These are phyloP conservation scores for Hura crepitans DNA, from an alignment of 441 rosid genomes.

Conservation along the genomic window DNA sequence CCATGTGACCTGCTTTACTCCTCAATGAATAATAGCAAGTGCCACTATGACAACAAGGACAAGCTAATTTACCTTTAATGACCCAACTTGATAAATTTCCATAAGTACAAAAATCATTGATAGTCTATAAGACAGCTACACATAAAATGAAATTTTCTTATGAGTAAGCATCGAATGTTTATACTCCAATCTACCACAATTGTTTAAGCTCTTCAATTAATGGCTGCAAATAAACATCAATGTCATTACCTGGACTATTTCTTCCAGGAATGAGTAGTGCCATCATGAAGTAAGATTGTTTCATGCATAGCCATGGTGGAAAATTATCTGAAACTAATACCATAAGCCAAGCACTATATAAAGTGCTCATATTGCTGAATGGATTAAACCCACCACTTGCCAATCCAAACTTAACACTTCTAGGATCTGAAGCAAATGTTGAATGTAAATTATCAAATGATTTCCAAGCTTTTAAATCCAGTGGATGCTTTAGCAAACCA, in stretches of 20 bases:
- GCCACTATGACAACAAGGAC: background rate
- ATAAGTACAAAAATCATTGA: background rate
- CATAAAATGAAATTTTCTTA: background rate
- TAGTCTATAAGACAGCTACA: background rate
- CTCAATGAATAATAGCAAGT: slow-evolving; percentile 3
- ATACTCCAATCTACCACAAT: no score
- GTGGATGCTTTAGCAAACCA: background rate
- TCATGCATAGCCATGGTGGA: background rate
- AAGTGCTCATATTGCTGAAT: background rate
- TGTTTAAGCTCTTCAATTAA: no score
- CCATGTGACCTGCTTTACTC: background rate
- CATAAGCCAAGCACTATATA: background rate
- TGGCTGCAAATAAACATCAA: slow-evolving; percentile 4
- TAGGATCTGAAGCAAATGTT: background rate
- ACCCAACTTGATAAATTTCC: background rate
- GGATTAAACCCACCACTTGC: background rate
- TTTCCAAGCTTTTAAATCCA: background rate
- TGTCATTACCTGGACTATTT: background rate
- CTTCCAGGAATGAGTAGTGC: background rate
- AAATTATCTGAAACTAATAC: background rate
- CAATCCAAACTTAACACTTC: background rate
- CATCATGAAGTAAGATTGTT: background rate
- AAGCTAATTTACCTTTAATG: background rate
- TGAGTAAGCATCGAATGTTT: background rate
- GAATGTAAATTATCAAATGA: background rate